These are phyloP conservation scores for Volvariella surrecta DNA, from an alignment of 1,284 basidiomycete genomes.

Conservation along the genomic window DNA sequence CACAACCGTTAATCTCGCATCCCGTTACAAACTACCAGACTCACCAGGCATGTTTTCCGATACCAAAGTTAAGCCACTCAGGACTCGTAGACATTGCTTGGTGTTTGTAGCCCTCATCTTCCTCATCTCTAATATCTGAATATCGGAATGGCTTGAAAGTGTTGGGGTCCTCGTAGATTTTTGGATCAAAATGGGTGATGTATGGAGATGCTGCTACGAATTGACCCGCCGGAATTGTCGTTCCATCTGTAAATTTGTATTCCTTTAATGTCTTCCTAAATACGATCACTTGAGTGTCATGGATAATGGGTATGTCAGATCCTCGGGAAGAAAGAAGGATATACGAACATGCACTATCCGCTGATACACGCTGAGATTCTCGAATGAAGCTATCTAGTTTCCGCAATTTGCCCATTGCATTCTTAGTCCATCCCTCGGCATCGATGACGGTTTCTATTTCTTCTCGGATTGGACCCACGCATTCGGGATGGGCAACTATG, in stretches of 20 bases:
- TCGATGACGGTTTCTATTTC: conserved; percentile 30
- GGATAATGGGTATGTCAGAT: background rate
- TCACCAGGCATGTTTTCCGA: conserved; percentile 11
- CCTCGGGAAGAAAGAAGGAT: background rate
- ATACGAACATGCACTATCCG: conserved; percentile 3
- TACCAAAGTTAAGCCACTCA: conserved; percentile 10
- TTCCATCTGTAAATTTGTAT: conserved; percentile 30
- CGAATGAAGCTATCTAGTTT: conserved; percentile 44
- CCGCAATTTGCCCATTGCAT: conserved; percentile 30
- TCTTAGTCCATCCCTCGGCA: conserved; percentile 36
- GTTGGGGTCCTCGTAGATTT: conserved; percentile 18
- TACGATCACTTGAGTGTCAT: conserved; percentile 20
- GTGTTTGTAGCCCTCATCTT: conserved; percentile 6
- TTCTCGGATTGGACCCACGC: conserved; percentile 31
- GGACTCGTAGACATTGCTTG: conserved; percentile 7
- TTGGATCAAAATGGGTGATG: conserved; percentile 22
- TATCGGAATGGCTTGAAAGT: conserved; percentile 27
- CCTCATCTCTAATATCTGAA: conserved; percentile 6
- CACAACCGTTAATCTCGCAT: background rate
- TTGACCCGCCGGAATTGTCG: conserved; percentile 26
- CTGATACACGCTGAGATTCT: conserved; percentile 30
- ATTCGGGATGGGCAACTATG: conserved; percentile 31
- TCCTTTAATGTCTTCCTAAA: conserved; percentile 24
- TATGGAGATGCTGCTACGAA: conserved; percentile 17
- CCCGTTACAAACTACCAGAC: background rate